Base-by-base conservation (phyloP, 306 rosid genomes). In the Sphenostylis stenocarpa region DNA sequence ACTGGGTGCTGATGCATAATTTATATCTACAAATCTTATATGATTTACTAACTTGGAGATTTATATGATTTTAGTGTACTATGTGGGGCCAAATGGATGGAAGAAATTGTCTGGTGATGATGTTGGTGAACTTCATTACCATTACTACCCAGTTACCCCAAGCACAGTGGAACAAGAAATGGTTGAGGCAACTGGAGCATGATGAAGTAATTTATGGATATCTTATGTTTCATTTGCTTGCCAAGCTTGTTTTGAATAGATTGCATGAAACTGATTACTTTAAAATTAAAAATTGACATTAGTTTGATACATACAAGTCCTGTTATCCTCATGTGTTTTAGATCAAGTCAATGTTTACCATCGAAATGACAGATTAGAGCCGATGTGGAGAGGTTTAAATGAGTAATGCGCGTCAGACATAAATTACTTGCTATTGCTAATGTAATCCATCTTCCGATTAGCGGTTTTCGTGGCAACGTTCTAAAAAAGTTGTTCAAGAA, bases 141-240 rank as follows among this genome's bases (percentile, higher is more conserved):
- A 78, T 7, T 94, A 94, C 85, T 78, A 87, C 74, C 97, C 91
- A 13, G 97, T 87, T 20, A 79, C 70, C 34, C 86, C 92, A n/a
- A 90, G 85, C 66, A 77, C 96, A 0, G 97, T 92, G 24, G 99
- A 95, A 58, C 97, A 92, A 66, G 97, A 95, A 87, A 95, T 95
- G 97, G 91, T 68, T 8, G 99, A 92, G 82, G 98, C 88, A 67
- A 57, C 86, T 62, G 85, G 75, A n/a, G 87, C 93, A 16, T 88
- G 49, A 79, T 29, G 43, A 65, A 80, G 61, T 45, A 13, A 78
- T 49, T 61, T 47, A 10, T 67, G 76, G 68, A 63, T 33, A 5
- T 56, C 64, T 20, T 17, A 24, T 55, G 68, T 69, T 63, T 79
- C 21, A 58, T 14, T 39, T n/a, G 60, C 28, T 73, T 79, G 23